A percentile compares a stretch with the other conserved stretches of the same genome.
Evolutionary conservation across 768 basidiomycete genomes (phyloP).

Genomic region (Candolleomyces aberdarensis): DNA sequence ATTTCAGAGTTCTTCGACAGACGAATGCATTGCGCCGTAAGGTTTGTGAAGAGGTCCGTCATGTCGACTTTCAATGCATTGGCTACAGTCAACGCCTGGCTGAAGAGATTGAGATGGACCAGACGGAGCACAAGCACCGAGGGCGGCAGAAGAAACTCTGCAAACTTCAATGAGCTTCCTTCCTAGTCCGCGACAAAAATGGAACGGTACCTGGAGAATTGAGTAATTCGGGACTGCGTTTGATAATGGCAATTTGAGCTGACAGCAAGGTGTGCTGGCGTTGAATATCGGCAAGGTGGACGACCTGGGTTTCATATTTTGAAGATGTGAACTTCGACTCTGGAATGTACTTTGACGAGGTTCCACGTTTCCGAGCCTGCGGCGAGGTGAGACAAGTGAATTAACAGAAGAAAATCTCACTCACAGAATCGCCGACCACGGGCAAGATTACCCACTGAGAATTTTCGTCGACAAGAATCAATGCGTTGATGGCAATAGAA

Average conservation of each 20-base stretch:
- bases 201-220: conserved; percentile 53
- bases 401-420: conserved; percentile 25
- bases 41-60: conserved; percentile 75
- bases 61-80: conserved; percentile 79
- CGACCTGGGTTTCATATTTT: conserved; percentile 70
- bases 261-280: conserved; percentile 74
- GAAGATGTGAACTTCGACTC: conserved; percentile 63
- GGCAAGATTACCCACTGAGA: conserved; percentile 83
- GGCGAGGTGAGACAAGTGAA: conserved; percentile 9
- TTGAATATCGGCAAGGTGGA: conserved; percentile 76
- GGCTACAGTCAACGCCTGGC: conserved; percentile 74
- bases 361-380: conserved; percentile 69
- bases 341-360: conserved; percentile 73
- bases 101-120: conserved; percentile 76
- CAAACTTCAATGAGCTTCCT: conserved; percentile 5
- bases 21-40: conserved; percentile 78
- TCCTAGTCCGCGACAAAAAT: conserved; percentile 17
- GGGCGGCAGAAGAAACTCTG: conserved; percentile 55
- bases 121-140: conserved; percentile 72
- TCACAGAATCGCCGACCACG: conserved; percentile 47
- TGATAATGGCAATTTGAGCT: conserved; percentile 73
- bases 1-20: conserved; percentile 62
- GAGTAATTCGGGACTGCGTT: conserved; percentile 59
- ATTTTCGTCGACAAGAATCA: conserved; percentile 76
- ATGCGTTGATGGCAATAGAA: conserved; percentile 83